phyloP scores from a whole-genome alignment of 345 rosid species.

The Lumnitzera racemosa region DNA sequence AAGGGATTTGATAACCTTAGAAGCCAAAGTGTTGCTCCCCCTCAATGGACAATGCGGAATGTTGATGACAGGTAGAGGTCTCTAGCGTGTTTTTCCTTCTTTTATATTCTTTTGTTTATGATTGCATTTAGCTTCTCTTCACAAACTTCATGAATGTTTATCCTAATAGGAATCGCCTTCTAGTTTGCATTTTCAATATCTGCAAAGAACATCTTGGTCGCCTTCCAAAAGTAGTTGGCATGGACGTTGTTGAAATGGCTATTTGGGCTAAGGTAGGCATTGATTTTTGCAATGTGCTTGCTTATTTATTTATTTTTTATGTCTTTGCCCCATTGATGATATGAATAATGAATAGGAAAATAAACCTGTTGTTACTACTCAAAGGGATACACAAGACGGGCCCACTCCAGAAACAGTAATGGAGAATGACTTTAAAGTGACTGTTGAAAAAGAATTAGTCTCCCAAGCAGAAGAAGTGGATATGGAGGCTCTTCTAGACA shows the following conservation, averaged over 20 bases:
- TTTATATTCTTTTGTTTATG: neutral
- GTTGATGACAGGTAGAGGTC: conserved; percentile 72
- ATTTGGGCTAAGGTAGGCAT: conserved; percentile 90
- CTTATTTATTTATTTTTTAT: too few relatives aligned
- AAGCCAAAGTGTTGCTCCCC: conserved; percentile 94
- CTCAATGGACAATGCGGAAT: conserved; percentile 99
- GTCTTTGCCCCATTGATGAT: too few relatives aligned
- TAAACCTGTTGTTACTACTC: conserved; percentile 59
- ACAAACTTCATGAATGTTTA: neutral
- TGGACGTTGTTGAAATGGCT: conserved; percentile 94
- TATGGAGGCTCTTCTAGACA: conserved; percentile 94
- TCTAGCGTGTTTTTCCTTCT: too few relatives aligned
- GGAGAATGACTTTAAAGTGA: conserved; percentile 77
- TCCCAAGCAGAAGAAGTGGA: conserved; percentile 99
- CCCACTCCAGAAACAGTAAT: conserved; percentile 48
- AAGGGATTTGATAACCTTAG: conserved; percentile 99
- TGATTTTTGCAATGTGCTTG: too few relatives aligned
- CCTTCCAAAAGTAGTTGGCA: conserved; percentile 82
- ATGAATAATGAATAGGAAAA: conserved; percentile 48
- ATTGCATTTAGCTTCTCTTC: neutral
- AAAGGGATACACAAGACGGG: conserved; percentile 57
- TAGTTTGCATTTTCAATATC: conserved; percentile 62
- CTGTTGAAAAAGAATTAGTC: conserved; percentile 90
- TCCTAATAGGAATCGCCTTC: conserved; percentile 61
- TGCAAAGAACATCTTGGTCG: conserved; percentile 69